Conservation (phyloP, 2,329 filamentous ascomycete genomes). For the Aschersonia sp. region DNA sequence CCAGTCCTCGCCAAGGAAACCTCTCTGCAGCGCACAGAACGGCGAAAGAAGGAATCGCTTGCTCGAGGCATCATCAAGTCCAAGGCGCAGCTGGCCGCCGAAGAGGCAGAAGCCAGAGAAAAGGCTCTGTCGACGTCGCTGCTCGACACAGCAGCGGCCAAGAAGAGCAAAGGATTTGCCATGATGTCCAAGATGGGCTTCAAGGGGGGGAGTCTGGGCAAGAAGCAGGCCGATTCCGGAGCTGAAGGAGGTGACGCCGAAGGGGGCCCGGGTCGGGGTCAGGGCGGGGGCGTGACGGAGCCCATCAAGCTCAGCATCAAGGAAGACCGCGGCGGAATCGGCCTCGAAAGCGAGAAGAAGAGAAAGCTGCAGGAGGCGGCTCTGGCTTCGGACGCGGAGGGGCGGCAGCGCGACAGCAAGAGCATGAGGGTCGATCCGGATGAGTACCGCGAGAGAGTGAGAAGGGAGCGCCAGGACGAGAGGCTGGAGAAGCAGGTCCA, state of each 20-base stretch:
- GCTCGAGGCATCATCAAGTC: slow-evolving; percentile 56
- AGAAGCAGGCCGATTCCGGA: slow-evolving; percentile 30
- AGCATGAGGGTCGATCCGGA: slow-evolving; percentile 47
- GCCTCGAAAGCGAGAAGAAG: slow-evolving; percentile 71
- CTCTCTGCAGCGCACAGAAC: slow-evolving; percentile 37
- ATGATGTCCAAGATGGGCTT: slow-evolving; percentile 99
- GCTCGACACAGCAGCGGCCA: slow-evolving; percentile 38
- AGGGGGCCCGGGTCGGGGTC: too few species aligned
- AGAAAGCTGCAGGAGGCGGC: slow-evolving; percentile 53
- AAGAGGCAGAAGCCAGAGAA: slow-evolving; percentile 59
- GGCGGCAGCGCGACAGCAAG: slow-evolving; percentile 31
- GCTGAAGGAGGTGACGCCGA: slow-evolving; percentile 1
- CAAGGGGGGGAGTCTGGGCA: slow-evolving; percentile 60
- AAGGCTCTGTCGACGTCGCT: slow-evolving; percentile 61
- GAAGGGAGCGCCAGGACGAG: slow-evolving; percentile 53
- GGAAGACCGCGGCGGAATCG: slow-evolving; percentile 69
- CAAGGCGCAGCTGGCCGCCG: slow-evolving; percentile 67
- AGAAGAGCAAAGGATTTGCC: slow-evolving; percentile 70
- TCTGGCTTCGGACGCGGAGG: neutral
- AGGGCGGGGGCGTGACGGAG: slow-evolving; percentile 30
- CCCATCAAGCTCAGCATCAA: slow-evolving; percentile 67
- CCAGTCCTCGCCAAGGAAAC: slow-evolving; percentile 37
- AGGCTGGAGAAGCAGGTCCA: slow-evolving; percentile 54
- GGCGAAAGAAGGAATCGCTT: slow-evolving; percentile 48
- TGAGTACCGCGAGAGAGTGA: slow-evolving; percentile 59